Base-by-base conservation (phyloP, 805 yeast species). In the Jamesozyma lodderae region DNA sequence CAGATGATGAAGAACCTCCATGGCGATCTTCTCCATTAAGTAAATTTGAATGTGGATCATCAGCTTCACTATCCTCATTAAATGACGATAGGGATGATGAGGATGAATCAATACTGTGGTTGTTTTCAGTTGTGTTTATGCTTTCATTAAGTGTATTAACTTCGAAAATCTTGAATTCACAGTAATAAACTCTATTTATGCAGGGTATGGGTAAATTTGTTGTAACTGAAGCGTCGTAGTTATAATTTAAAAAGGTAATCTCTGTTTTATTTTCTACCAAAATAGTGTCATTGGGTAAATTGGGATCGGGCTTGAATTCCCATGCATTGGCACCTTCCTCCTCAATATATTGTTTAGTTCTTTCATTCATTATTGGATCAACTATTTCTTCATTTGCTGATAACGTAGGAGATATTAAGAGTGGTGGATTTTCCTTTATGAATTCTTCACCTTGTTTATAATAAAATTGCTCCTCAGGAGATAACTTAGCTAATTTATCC, bases 311-410 rank as follows among this genome's bases (percentile, higher is more conserved):
- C 37, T 67, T 69, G 53, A 92, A 90, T 50, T 88, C 94, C 84
- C 94, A 88, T 1, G 96, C 97, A 13, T 70, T 62, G 1, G 88
- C 80, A 2, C 95, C 95, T 55, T 85, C 87, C 46, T 86, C 94
- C 48, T 86, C 94, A 20, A 85, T 83, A 16, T 81, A 61, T 31
- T 51, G 57, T 37, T 50, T 44, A 3, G 64, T 54, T 38, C 60
- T 55, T 16, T 55, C 62, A 35, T 57, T 58, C 18, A 61, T 50
- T 9, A 61, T 52, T 1, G 66, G 64, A 44, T 61, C 64, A 7
- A 49, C 46, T 6, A 47, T 37, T 11, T 41, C 43, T n/a, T 41
- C 46, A n/a, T 35, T 29, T 15, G 25, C 34, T 10, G 40, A 26
- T 30, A 33, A 7, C 14, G 27, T 24, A 16, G 21, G 6, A 14